These are phyloP conservation scores for Xylaria scruposa DNA, from an alignment of 495 filamentous ascomycete species.

Conservation along the genomic window DNA sequence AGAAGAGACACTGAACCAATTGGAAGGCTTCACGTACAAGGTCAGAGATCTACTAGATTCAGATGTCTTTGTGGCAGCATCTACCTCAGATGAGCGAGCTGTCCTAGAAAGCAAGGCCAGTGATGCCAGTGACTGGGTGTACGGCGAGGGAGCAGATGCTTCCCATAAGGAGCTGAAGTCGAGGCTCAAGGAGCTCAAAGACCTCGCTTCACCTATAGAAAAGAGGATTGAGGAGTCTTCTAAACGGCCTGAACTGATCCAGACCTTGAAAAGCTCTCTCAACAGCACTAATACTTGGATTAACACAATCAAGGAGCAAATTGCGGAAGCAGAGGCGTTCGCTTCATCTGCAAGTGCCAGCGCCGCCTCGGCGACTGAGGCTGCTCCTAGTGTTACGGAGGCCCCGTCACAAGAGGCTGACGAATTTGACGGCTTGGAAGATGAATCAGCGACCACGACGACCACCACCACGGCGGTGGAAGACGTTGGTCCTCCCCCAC, in stretches of 20 bases:
- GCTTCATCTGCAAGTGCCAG: constrained; percentile 53
- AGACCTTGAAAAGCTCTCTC: constrained; percentile 67
- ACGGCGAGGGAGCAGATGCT: constrained; percentile 81
- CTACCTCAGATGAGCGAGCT: constrained; percentile 68
- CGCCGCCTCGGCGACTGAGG: constrained; percentile 46
- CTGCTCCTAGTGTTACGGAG: constrained; percentile 46
- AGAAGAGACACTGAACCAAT: constrained; percentile 88
- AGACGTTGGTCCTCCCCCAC: constrained; percentile 53
- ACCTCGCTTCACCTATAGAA: constrained; percentile 71
- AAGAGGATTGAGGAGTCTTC: constrained; percentile 71
- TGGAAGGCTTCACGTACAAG: constrained; percentile 93
- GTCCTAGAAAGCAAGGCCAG: constrained; percentile 67
- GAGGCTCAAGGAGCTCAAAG: constrained; percentile 73
- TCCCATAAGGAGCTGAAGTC: constrained; percentile 71
- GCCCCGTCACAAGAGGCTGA: constrained; percentile 47
- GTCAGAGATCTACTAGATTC: constrained; percentile 80
- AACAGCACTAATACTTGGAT: constrained; percentile 59
- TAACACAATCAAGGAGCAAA: constrained; percentile 56
- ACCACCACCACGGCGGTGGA: constrained; percentile 48
- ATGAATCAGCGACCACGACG: constrained; percentile 52
- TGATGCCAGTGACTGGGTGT: constrained; percentile 86
- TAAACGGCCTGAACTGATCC: constrained; percentile 69
- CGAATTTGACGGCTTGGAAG: constrained; percentile 70
- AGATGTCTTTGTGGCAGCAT: constrained; percentile 71
- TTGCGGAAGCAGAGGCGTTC: constrained; percentile 55